These are phyloP conservation scores for Cryoendolithus antarcticus DNA, from an alignment of 2,329 filamentous ascomycete species.

Conservation along the genomic window DNA sequence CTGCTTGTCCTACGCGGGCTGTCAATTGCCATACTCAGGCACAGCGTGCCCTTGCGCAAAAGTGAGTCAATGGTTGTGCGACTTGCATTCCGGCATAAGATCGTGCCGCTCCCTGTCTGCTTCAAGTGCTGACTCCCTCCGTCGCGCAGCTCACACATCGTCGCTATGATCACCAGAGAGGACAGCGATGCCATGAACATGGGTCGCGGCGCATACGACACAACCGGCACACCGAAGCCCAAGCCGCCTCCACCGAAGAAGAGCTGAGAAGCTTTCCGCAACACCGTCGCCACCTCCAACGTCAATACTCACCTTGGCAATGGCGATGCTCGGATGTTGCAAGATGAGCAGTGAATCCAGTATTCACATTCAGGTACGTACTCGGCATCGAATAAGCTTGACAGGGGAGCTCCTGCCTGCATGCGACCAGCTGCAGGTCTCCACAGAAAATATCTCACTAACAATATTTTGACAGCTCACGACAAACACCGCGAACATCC, in stretches of 20 bases:
- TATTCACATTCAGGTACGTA: neutral
- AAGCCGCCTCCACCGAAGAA: conserved; percentile 25
- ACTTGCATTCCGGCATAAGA: conserved; percentile 5
- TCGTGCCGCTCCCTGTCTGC: conserved; percentile 1
- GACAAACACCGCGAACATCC: neutral
- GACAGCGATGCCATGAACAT: conserved; percentile 28
- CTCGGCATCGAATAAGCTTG: conserved; percentile 1
- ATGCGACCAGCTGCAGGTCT: conserved; percentile 1
- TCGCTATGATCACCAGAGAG: conserved; percentile 30
- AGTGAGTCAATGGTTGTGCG: conserved; percentile 9
- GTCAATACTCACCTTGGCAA: neutral
- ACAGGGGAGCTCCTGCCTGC: neutral
- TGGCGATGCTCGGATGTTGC: neutral
- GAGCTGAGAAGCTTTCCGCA: conserved; percentile 16
- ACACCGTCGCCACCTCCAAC: neutral
- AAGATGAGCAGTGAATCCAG: neutral
- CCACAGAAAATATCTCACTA: conserved; percentile 1
- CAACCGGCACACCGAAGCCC: conserved; percentile 33
- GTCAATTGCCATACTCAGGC: conserved; percentile 5
- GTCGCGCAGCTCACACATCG: conserved; percentile 1
- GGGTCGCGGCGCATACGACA: conserved; percentile 37
- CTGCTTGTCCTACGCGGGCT: conserved; percentile 6
- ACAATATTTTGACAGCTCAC: neutral
- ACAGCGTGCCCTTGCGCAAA: conserved; percentile 5
- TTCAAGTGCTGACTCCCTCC: conserved; percentile 3